Conservation (phyloP, 2,329 filamentous ascomycete species). For the Colletotrichum sp. region DNA sequence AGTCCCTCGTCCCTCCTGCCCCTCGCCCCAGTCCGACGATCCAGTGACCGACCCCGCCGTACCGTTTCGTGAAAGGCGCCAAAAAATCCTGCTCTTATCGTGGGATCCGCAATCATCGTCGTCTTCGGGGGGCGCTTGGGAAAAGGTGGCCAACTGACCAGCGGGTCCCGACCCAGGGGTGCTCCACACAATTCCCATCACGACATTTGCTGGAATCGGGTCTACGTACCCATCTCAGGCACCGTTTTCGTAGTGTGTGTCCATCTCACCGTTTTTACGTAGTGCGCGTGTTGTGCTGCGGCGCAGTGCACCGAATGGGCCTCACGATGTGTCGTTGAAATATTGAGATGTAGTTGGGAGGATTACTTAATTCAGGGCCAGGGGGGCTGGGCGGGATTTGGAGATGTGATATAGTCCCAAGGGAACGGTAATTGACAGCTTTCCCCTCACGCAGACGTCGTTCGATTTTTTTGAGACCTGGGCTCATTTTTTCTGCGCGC, state of each 20-base stretch:
- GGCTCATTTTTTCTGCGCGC: neutral
- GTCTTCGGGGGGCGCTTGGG: neutral
- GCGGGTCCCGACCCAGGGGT: neutral
- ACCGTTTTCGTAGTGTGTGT: neutral
- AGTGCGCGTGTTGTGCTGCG: neutral
- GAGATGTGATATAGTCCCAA: neutral
- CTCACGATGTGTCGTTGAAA: neutral
- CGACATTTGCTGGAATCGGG: neutral
- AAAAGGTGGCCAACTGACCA: neutral
- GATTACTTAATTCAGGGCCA: conserved; percentile 3
- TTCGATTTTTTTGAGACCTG: conserved; percentile 16
- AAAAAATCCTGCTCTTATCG: conserved; percentile 1
- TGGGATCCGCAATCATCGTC: neutral
- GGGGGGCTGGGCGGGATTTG: neutral
- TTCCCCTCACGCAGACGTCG: conserved; percentile 19
- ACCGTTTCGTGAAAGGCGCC: neutral
- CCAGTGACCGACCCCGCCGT: neutral
- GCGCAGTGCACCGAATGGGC: neutral
- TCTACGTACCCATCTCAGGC: neutral
- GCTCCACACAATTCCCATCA: neutral
- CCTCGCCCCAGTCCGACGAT: neutral
- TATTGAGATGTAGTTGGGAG: conserved; percentile 15
- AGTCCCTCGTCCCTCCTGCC: neutral
- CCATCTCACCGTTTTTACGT: neutral
- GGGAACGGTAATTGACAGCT: neutral